These are phyloP conservation scores for Fusarium temperatum DNA, from an alignment of 2,329 filamentous ascomycete genomes.

Conservation along the genomic window DNA sequence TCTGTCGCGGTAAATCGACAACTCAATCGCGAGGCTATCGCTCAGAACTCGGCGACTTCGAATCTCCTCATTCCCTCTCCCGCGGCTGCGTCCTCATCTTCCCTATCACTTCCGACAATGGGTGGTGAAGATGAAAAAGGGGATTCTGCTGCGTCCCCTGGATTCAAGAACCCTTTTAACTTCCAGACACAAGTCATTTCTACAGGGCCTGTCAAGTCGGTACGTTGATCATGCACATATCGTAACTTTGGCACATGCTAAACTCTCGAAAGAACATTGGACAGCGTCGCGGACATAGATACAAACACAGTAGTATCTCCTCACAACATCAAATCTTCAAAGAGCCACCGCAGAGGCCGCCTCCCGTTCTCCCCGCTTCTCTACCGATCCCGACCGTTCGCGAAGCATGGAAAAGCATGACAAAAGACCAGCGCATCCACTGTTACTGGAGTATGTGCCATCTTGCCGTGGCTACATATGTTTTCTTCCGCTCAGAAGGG, in stretches of 20 bases:
- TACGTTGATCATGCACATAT: conserved; percentile 52
- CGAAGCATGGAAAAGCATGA: conserved; percentile 92
- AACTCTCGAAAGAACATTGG: conserved; percentile 75
- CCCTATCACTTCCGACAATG: conserved; percentile 31
- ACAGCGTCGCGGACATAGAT: conserved; percentile 93
- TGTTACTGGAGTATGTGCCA: conserved; percentile 93
- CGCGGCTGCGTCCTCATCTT: conserved; percentile 21
- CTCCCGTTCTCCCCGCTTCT: conserved; percentile 88
- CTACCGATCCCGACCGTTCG: conserved; percentile 88
- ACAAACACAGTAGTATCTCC: conserved; percentile 96
- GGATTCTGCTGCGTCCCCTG: conserved; percentile 34
- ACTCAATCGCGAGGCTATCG: conserved; percentile 26
- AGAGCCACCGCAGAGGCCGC: conserved; percentile 85
- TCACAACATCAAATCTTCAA: conserved; percentile 92
- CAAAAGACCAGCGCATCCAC: conserved; percentile 82
- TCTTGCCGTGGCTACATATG: conserved; percentile 81
- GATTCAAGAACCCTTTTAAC: conserved; percentile 81
- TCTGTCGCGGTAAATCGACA: conserved; percentile 15
- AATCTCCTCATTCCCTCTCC: conserved; percentile 31
- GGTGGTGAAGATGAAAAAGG: conserved; percentile 16
- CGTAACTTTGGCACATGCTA: neutral
- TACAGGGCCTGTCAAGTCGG: conserved; percentile 79
- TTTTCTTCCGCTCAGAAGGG: conserved; percentile 85
- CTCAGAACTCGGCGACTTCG: conserved; percentile 27
- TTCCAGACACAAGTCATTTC: conserved; percentile 86